Evolutionary conservation across 1,284 basidiomycete genomes (phyloP).

Genomic region (Vanrija humicola): DNA sequence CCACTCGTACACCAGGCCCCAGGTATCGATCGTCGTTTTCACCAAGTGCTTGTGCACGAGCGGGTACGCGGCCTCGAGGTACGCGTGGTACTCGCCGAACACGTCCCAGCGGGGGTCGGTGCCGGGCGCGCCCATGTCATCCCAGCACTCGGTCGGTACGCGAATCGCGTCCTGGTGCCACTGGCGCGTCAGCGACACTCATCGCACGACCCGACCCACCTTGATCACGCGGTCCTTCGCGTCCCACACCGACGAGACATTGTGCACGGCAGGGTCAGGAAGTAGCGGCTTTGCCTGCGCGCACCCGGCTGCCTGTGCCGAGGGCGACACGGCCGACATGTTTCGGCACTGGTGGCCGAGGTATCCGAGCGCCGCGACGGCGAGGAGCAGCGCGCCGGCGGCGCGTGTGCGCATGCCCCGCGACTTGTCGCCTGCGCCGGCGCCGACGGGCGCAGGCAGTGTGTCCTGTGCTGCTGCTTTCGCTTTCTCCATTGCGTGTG

Average conservation of each 20-base stretch:
- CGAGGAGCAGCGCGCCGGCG: too few relatives aligned
- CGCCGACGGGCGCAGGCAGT: too few relatives aligned
- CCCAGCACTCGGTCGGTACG: slow-evolving; percentile 26
- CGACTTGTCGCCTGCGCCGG: too few relatives aligned
- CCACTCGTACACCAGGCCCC: slow-evolving; percentile 51
- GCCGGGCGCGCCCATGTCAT: slow-evolving; percentile 1
- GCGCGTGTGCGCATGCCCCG: too few relatives aligned
- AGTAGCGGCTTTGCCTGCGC: slow-evolving; percentile 21
- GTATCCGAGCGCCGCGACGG: too few relatives aligned
- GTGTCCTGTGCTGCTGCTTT: too few relatives aligned
- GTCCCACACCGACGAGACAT: slow-evolving; percentile 17
- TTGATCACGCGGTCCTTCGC: slow-evolving; percentile 33
- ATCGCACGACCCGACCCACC: too few relatives aligned
- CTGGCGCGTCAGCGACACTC: too few relatives aligned
- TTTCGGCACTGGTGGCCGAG: too few relatives aligned
- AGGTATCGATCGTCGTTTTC: slow-evolving; percentile 59
- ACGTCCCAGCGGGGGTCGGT: slow-evolving; percentile 1
- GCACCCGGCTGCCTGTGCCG: slow-evolving; percentile 2
- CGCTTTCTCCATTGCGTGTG: too few relatives aligned
- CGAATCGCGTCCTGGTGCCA: slow-evolving; percentile 15
- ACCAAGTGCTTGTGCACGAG: slow-evolving; percentile 52
- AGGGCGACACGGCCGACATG: too few relatives aligned
- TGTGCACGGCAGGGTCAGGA: slow-evolving; percentile 15
- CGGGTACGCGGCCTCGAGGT: slow-evolving; percentile 12
- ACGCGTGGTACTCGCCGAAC: not conserved